These are phyloP conservation scores for Trametes cubensis DNA, from an alignment of 768 basidiomycete species.

Conservation along the genomic window DNA sequence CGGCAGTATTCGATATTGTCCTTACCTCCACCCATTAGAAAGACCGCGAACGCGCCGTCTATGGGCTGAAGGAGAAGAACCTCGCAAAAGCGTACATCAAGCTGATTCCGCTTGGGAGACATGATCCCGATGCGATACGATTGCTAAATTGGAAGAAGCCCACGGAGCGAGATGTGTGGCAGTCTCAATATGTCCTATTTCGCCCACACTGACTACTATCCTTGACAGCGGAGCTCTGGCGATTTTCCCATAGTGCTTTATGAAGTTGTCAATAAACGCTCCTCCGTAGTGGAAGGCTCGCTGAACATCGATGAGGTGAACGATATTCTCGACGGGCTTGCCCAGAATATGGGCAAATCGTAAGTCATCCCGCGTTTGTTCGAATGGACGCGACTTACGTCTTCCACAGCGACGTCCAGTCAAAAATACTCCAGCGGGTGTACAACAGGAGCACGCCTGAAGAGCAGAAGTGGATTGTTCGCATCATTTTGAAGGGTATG, in stretches of 20 bases:
- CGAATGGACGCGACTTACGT: slow-evolving; percentile 11
- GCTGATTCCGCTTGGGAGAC: slow-evolving; percentile 79
- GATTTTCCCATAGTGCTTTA: slow-evolving; percentile 88
- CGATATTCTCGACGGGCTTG: slow-evolving; percentile 74
- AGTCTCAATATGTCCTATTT: not conserved
- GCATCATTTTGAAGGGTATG: slow-evolving; percentile 91
- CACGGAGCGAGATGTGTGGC: slow-evolving; percentile 62
- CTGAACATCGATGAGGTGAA: slow-evolving; percentile 87
- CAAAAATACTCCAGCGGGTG: slow-evolving; percentile 73
- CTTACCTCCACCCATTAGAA: slow-evolving; percentile 54
- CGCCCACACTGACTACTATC: not conserved
- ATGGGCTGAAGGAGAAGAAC: slow-evolving; percentile 93
- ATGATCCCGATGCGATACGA: slow-evolving; percentile 79
- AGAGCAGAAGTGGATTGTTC: slow-evolving; percentile 95
- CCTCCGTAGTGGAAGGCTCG: slow-evolving; percentile 73
- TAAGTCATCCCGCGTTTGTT: slow-evolving; percentile 37
- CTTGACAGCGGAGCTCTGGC: slow-evolving; percentile 65
- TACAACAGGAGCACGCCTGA: slow-evolving; percentile 80
- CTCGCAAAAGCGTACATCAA: slow-evolving; percentile 92
- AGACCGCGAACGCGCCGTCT: slow-evolving; percentile 90
- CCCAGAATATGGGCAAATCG: slow-evolving; percentile 75
- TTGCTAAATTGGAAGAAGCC: slow-evolving; percentile 92
- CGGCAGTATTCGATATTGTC: not conserved
- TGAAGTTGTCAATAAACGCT: slow-evolving; percentile 84
- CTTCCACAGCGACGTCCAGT: slow-evolving; percentile 66